Evolutionary conservation across 352 stramenopile genomes (phyloP).

Genomic region (Pythium grandisporangium): DNA sequence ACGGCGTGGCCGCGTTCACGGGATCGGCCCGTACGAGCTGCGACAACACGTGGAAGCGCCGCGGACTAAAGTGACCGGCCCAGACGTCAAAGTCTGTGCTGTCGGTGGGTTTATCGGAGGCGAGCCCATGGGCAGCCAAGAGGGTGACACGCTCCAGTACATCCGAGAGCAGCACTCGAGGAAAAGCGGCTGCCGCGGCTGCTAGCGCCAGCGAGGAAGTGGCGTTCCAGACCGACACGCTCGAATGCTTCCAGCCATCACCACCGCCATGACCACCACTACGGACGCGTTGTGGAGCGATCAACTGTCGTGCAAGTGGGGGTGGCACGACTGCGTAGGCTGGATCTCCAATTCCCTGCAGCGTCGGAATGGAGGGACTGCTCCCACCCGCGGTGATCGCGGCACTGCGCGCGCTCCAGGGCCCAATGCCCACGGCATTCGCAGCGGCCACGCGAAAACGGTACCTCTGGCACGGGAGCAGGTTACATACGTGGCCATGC

Average conservation of each 20-base stretch:
- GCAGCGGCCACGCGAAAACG: conserved; percentile 54
- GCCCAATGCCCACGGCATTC: conserved; percentile 42
- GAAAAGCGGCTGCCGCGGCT: not conserved
- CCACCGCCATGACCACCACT: too few species aligned
- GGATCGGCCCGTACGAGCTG: conserved; percentile 60
- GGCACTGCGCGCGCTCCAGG: conserved; percentile 37
- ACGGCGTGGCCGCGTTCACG: conserved; percentile 31
- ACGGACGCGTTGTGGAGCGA: too few species aligned
- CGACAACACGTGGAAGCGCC: conserved; percentile 52
- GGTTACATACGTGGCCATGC: conserved; percentile 26
- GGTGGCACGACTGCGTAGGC: conserved; percentile 14
- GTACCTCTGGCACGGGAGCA: conserved; percentile 31
- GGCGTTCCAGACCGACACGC: too few species aligned
- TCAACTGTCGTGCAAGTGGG: not conserved
- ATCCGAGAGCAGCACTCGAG: conserved; percentile 36
- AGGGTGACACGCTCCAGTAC: conserved; percentile 17
- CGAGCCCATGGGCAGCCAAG: conserved; percentile 7
- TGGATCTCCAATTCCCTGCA: conserved; percentile 41
- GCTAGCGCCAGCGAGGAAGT: not conserved
- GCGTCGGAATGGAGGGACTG: conserved; percentile 13
- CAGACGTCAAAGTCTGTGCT: conserved; percentile 66
- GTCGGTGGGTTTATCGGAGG: too few species aligned
- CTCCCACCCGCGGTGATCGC: conserved; percentile 7
- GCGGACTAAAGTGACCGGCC: conserved; percentile 56
- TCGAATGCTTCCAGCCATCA: too few species aligned